Conservation (phyloP, 208 protist species). For the Acanthamoeba lugdunensis region DNA sequence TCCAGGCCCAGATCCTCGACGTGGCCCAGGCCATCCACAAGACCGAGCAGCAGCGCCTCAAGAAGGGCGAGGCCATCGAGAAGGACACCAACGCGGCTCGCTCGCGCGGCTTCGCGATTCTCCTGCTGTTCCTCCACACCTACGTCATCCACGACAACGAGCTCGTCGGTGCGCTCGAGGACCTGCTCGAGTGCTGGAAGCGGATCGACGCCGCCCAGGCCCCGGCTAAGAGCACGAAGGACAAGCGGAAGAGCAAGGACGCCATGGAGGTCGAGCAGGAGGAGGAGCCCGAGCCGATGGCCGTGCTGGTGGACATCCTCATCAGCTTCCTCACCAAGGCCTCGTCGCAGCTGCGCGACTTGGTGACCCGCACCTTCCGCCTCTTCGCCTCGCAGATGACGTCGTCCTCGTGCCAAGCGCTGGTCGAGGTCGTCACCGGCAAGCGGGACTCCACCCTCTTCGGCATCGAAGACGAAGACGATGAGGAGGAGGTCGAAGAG, state of each 20-base stretch:
- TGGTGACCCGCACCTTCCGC: constrained; percentile 59
- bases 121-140: constrained; percentile 55
- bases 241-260: constrained; percentile 1
- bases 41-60: constrained; percentile 19
- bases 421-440: constrained; percentile 66
- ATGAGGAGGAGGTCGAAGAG: constrained; percentile 53
- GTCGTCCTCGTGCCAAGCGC: constrained; percentile 9
- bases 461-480: constrained; percentile 56
- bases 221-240: background rate
- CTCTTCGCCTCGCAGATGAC: constrained; percentile 42
- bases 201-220: background rate
- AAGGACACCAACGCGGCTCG: constrained; percentile 10
- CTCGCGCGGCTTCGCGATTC: constrained; percentile 39
- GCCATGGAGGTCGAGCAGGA: constrained; percentile 64
- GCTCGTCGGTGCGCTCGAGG: constrained; percentile 14
- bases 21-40: constrained; percentile 46
- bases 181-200: constrained; percentile 71
- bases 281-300: constrained; percentile 73
- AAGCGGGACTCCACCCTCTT: constrained; percentile 63
- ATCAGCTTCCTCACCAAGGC: constrained; percentile 71
- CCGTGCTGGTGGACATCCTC: constrained; percentile 73
- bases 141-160: constrained; percentile 60
- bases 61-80: constrained; percentile 28
- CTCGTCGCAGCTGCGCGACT: constrained; percentile 52
- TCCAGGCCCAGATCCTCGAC: constrained; percentile 26